Evolutionary conservation across 108 stramenopile species (phyloP), one percentile per base, ranked within the genome.

Genomic region (Cylindrotheca fusiformis): DNA sequence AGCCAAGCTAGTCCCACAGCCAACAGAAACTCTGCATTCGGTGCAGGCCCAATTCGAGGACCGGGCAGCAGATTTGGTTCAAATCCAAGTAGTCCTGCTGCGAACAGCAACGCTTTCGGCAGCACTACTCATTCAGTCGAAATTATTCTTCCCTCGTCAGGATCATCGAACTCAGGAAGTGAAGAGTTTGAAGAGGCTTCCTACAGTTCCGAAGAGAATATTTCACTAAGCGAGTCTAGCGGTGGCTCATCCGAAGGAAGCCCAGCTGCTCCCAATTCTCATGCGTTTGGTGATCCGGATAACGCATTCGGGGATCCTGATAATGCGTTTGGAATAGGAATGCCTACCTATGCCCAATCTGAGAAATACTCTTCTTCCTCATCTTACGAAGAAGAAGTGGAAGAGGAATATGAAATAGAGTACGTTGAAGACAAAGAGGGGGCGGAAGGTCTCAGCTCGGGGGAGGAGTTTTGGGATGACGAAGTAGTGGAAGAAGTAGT

Each of bases 401-500:
- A 47, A 8, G 63, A 63, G 23, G 63, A 63, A 24, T 63, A 63
- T 52, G 63, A 63, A 63, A 63, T 63, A 1, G 63, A 63, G 31
- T 63, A 63, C 49, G 63, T 63, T n/a, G 63, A 63, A 36, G 63
- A 63, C 1, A 52, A 36, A n/a, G 63, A 63, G 41, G 63, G 31
- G 20, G 10, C 22, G 6, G 63, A 63, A 3, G 63, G 30, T 2
- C 48, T 52, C 1, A 10, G 10, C 36, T 6, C 36, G 6, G 36
- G 14, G 6, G 36, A 41, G 36, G 36, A 41, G 36, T 41, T 41
- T 14, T 41, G 36, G 36, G 36, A 41, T 14, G 36, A 41, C 14
- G 36, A 41, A 41, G 36, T 41, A 10, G 36, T 41, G 10, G 36
- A 41, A 41, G 36, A 41, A 41, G 36, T 41, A 14, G 36, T 41